These are phyloP conservation scores for Acanthamoeba healyi DNA, from an alignment of 208 protist species.

Conservation along the genomic window DNA sequence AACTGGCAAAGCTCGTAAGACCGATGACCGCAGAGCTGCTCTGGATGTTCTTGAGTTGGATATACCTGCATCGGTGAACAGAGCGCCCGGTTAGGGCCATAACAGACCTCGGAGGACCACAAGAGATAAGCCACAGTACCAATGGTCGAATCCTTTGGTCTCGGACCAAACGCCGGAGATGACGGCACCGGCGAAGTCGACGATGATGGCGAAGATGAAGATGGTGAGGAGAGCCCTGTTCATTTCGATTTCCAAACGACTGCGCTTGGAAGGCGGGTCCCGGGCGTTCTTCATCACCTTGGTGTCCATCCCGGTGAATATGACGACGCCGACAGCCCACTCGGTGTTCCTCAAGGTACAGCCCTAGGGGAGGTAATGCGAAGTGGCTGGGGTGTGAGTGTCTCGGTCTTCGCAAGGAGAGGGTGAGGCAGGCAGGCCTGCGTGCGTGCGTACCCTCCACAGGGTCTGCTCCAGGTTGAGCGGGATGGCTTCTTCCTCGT, in stretches of 20 bases:
- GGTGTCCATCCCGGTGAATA: constrained; percentile 87
- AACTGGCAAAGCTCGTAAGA: constrained; percentile 76
- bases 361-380: constrained; percentile 66
- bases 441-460: constrained; percentile 6
- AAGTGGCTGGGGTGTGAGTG: too few relatives aligned
- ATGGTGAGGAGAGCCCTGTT: constrained; percentile 63
- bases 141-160: constrained; percentile 31
- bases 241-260: constrained; percentile 82
- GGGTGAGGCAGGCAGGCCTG: neutral
- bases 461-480: constrained; percentile 44
- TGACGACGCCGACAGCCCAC: constrained; percentile 83
- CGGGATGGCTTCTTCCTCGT: neutral
- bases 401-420: too few relatives aligned
- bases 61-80: neutral
- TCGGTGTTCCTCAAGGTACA: constrained; percentile 85
- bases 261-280: constrained; percentile 79
- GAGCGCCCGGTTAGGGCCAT: too few relatives aligned
- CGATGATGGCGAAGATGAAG: neutral
- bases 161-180: neutral
- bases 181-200: neutral
- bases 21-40: neutral
- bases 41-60: neutral
- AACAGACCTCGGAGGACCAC: neutral
- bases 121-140: neutral
- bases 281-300: constrained; percentile 83